phyloP scores from a whole-genome alignment of 2,329 filamentous ascomycete genomes.

The Botrytis elliptica region DNA sequence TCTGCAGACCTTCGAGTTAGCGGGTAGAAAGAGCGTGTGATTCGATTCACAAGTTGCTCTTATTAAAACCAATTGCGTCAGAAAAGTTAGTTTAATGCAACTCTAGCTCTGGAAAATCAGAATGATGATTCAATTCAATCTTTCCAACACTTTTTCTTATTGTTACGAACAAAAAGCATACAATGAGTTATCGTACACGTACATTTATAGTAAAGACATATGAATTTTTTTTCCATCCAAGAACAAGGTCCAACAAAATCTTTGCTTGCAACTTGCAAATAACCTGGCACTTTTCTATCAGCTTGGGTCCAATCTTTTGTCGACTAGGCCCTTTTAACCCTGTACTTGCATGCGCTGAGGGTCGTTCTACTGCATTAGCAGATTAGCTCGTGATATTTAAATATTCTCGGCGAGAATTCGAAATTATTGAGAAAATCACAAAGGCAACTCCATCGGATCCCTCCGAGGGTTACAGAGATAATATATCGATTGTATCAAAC shows the following conservation, averaged over 20 bases:
- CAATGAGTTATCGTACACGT: background rate
- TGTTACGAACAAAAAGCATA: background rate
- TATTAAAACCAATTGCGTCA: background rate
- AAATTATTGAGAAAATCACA: background rate
- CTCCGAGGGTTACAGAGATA: background rate
- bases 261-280: background rate
- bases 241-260: background rate
- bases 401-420: background rate
- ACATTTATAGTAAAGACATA: background rate
- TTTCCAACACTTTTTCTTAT: background rate
- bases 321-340: background rate
- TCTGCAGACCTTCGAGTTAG: background rate
- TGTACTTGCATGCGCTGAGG: conserved; percentile 1
- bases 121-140: background rate
- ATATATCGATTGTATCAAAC: background rate
- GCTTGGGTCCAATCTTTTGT: background rate
- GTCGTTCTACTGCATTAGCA: background rate
- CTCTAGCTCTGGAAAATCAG: background rate
- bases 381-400: background rate
- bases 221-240: background rate
- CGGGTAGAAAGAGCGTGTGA: background rate
- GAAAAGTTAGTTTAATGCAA: background rate
- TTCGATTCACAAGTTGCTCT: background rate
- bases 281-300: background rate
- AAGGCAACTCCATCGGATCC: background rate